A percentile compares a stretch with the other conserved stretches of the same genome.
Conservation (phyloP, 2,329 filamentous ascomycete species). For the Stagonosporopsis cucurbitacearum region DNA sequence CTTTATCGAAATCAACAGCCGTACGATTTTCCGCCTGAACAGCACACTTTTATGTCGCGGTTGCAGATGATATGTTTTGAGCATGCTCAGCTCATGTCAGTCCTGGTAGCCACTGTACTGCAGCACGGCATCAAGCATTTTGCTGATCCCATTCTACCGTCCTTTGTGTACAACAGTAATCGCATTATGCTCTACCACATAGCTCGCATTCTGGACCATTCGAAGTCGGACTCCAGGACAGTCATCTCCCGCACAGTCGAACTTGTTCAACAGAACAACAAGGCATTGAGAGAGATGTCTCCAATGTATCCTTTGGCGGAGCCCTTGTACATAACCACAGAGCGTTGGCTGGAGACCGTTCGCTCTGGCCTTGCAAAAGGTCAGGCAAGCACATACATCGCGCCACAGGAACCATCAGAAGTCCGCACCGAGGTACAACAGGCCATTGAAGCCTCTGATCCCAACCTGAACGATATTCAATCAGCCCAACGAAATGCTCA, state of each 20-base stretch:
- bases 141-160: slow-evolving; percentile 43
- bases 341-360: slow-evolving; percentile 42
- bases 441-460: slow-evolving; percentile 27
- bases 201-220: slow-evolving; percentile 35
- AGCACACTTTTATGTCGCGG: slow-evolving; percentile 33
- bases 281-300: slow-evolving; percentile 39
- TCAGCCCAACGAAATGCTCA: slow-evolving; percentile 17
- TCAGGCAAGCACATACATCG: slow-evolving; percentile 37
- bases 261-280: slow-evolving; percentile 42
- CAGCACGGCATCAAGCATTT: slow-evolving; percentile 43
- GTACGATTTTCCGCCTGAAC: slow-evolving; percentile 36
- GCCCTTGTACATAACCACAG: slow-evolving; percentile 38
- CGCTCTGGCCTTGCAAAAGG: slow-evolving; percentile 38
- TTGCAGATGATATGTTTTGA: slow-evolving; percentile 41
- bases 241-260: slow-evolving; percentile 38
- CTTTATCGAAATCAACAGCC: slow-evolving; percentile 42
- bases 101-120: slow-evolving; percentile 36
- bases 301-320: slow-evolving; percentile 43
- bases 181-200: slow-evolving; percentile 46
- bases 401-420: slow-evolving; percentile 38
- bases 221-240: slow-evolving; percentile 35
- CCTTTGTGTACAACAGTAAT: slow-evolving; percentile 44
- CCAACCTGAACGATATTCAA: slow-evolving; percentile 9
- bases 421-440: slow-evolving; percentile 31
- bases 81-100: slow-evolving; percentile 40